Evolutionary conservation across 2,329 filamentous ascomycete species (phyloP), one percentile per base, ranked within the genome.

Genomic region (Helminthosporium solani): DNA sequence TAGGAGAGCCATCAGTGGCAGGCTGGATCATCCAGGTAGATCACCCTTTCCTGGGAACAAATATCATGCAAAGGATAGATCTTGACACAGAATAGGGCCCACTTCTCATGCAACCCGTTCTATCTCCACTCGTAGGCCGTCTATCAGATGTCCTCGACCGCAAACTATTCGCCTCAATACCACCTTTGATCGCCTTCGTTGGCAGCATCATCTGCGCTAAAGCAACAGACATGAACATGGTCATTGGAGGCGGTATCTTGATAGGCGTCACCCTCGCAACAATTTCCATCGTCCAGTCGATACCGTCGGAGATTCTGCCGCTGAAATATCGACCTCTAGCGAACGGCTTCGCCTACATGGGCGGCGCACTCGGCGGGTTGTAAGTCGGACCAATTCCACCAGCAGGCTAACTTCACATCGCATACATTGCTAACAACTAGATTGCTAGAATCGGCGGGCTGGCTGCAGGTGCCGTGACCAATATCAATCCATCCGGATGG

Each of bases 11-110:
- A 9, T 64, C 73, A 1, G 70, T 80, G 14, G 70, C 77, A 1
- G 78, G 78, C 21, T 82, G 79, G 78, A 75, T 82, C 48, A 81
- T 82, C 40, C 77, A 78, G 66, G 75, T 75, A 51, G n/a, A n/a
- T n/a, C 12, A 3, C 23, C 39, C 12, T 20, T 30, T 9, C 15
- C 16, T 15, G 3, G 7, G 7, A n/a, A 9, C 23, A n/a, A 16
- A 20, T 15, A 18, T 23, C 9, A 18, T 11, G 38, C 16, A 40
- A 33, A 1, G n/a, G n/a, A n/a, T n/a, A n/a, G n/a, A n/a, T 14
- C 35, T 20, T 54, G 1, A 50, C 37, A 31, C 1, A n/a, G 16
- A 47, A 43, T 37, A 81, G 74, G 79, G 78, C 0, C 80, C 79
- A 1, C 68, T 83, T 0, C 72, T 82, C 8, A 80, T 82, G 73